Conservation (phyloP, 2,329 filamentous ascomycete species). For the Apiospora kogelbergensis region DNA sequence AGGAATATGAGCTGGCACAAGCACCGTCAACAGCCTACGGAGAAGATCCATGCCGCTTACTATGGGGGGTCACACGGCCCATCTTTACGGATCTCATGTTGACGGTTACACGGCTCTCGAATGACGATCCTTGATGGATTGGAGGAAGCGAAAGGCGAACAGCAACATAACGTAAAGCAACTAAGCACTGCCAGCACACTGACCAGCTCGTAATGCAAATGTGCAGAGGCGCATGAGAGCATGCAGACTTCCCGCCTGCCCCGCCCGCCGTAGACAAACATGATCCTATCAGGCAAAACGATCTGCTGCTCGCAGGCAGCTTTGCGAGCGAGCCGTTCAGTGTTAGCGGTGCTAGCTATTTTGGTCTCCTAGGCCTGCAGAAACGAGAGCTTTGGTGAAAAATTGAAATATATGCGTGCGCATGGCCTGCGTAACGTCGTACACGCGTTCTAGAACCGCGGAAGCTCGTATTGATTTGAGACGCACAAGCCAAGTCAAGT, state of each 20-base stretch:
- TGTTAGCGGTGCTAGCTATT: not conserved
- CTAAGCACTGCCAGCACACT: not conserved
- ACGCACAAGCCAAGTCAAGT: not conserved
- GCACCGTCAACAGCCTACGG: not conserved
- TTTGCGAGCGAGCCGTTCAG: not conserved
- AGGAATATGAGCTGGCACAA: not conserved
- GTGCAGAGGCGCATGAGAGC: not conserved
- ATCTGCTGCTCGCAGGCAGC: not conserved
- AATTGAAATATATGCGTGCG: not conserved
- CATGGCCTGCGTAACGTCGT: not conserved
- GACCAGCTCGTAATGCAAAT: not conserved
- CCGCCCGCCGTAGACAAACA: not conserved
- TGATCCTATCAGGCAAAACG: no score
- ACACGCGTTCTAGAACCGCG: not conserved
- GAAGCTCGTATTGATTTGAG: not conserved
- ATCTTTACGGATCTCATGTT: not conserved
- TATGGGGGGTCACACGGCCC: not conserved
- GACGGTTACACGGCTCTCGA: not conserved
- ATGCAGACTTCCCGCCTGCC: not conserved
- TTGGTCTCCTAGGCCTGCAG: not conserved
- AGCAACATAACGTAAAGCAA: not conserved
- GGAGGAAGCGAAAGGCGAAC: not conserved
- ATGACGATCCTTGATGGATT: not conserved
- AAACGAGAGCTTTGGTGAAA: not conserved
- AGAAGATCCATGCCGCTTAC: not conserved